Evolutionary conservation across 768 basidiomycete genomes (phyloP).

Genomic region (Dioszegia aurantiaca): DNA sequence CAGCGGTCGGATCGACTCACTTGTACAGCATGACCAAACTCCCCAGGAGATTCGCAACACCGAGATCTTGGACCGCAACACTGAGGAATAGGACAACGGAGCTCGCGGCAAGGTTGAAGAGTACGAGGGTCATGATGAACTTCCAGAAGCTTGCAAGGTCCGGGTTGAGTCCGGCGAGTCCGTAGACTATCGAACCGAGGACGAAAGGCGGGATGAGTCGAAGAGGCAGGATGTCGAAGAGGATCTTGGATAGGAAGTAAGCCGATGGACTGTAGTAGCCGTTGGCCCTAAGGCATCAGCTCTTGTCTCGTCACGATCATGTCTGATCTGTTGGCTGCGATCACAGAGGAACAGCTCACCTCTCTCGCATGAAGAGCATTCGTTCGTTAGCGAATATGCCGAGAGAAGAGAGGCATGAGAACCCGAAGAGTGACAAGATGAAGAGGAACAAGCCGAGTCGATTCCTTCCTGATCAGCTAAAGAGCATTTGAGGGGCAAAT

Average conservation of each 20-base stretch:
- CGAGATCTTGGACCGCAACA: conserved; percentile 78
- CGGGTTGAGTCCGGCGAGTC: conserved; percentile 89
- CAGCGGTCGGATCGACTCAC: conserved; percentile 57
- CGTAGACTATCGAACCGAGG: conserved; percentile 93
- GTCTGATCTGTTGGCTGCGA: no score
- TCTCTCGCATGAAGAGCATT: conserved; percentile 95
- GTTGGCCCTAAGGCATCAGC: conserved; percentile 64
- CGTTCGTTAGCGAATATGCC: conserved; percentile 93
- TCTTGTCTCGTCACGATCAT: no score
- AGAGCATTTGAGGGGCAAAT: no score
- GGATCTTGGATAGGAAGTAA: conserved; percentile 93
- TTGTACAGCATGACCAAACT: conserved; percentile 98
- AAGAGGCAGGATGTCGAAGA: conserved; percentile 93
- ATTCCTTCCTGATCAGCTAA: conserved; percentile 40
- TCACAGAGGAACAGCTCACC: conserved; percentile 57
- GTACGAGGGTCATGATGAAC: conserved; percentile 89
- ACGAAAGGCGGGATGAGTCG: conserved; percentile 91
- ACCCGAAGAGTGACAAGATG: conserved; percentile 91
- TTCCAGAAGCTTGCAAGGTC: conserved; percentile 92
- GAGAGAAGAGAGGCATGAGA: conserved; percentile 90
- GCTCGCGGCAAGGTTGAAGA: conserved; percentile 95
- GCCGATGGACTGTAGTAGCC: conserved; percentile 97
- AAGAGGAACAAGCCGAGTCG: conserved; percentile 89
- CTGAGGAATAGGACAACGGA: conserved; percentile 86
- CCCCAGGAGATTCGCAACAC: conserved; percentile 89